Conservation (phyloP, 2,329 filamentous ascomycete species). For the Emmonsiellopsis sp. region DNA sequence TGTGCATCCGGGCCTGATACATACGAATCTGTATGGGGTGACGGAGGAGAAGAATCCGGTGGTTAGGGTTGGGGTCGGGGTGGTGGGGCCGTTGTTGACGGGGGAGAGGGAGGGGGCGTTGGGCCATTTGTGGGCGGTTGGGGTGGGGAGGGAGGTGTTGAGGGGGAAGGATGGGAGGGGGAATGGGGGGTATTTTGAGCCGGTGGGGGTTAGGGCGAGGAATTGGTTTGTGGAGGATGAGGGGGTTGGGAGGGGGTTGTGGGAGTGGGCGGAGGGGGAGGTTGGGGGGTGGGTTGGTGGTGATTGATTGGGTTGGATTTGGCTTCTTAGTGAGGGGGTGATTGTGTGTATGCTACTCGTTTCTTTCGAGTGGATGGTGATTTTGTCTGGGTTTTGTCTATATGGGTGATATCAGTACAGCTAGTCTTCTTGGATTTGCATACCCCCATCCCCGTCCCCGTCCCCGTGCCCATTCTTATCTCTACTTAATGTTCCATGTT, state of each 20-base stretch:
- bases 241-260: constrained; percentile 26
- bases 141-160: constrained; percentile 22
- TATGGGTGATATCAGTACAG: no score
- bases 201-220: constrained; percentile 27
- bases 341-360: not conserved
- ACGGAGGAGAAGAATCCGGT: constrained; percentile 18
- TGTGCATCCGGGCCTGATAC: constrained; percentile 42
- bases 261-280: constrained; percentile 38
- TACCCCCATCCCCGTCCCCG: no score
- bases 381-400: not conserved
- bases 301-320: not conserved
- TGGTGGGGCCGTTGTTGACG: constrained; percentile 21
- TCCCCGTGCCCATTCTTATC: no score
- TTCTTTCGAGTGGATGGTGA: not conserved
- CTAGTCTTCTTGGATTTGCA: no score
- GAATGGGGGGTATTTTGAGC: constrained; percentile 35
- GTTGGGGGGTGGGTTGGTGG: constrained; percentile 10
- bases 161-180: not conserved
- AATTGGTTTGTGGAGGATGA: constrained; percentile 24
- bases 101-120: constrained; percentile 27
- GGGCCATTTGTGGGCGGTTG: constrained; percentile 35
- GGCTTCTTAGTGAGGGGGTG: not conserved
- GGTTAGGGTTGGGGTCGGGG: constrained; percentile 15
- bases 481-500: no score
- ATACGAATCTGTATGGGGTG: constrained; percentile 31